These are phyloP conservation scores for Nemania sp. DNA, from an alignment of 2,329 filamentous ascomycete genomes.

Conservation along the genomic window DNA sequence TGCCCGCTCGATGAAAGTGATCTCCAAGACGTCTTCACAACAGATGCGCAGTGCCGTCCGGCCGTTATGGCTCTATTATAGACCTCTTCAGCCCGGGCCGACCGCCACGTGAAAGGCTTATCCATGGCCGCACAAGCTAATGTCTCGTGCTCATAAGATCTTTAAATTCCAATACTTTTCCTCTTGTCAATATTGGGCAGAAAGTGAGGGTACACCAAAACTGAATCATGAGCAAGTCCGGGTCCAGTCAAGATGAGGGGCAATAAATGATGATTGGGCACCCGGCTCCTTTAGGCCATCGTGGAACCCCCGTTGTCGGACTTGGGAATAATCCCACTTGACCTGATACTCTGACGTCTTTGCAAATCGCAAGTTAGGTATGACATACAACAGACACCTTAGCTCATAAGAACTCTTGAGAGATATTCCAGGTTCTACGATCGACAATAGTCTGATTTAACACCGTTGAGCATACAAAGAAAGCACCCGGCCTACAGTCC, in stretches of 20 bases:
- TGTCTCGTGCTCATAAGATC: conserved; percentile 1
- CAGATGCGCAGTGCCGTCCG: conserved; percentile 19
- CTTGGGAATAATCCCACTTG: conserved; percentile 3
- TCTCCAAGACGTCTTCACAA: conserved; percentile 26
- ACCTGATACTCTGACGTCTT: neutral
- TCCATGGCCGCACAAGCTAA: conserved; percentile 10
- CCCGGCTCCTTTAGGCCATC: neutral
- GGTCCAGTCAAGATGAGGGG: conserved; percentile 2
- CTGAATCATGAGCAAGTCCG: neutral
- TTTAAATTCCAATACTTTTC: neutral
- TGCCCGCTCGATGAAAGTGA: conserved; percentile 4
- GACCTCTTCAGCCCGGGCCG: conserved; percentile 19
- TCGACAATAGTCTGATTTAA: conserved; percentile 1
- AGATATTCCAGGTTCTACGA: conserved; percentile 32
- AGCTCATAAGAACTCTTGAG: neutral
- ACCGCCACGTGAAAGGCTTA: conserved; percentile 14
- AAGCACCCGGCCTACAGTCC: conserved; percentile 8
- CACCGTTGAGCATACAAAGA: no score
- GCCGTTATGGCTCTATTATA: conserved; percentile 21
- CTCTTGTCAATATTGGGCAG: neutral
- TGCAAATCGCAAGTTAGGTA: no score
- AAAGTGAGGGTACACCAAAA: neutral
- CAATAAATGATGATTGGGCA: neutral
- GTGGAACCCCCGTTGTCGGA: conserved; percentile 31
- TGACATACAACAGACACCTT: conserved; percentile 19